These are phyloP conservation scores for Oryza meyeriana DNA, from an alignment of 176 grass and related monocot species.

Conservation along the genomic window DNA sequence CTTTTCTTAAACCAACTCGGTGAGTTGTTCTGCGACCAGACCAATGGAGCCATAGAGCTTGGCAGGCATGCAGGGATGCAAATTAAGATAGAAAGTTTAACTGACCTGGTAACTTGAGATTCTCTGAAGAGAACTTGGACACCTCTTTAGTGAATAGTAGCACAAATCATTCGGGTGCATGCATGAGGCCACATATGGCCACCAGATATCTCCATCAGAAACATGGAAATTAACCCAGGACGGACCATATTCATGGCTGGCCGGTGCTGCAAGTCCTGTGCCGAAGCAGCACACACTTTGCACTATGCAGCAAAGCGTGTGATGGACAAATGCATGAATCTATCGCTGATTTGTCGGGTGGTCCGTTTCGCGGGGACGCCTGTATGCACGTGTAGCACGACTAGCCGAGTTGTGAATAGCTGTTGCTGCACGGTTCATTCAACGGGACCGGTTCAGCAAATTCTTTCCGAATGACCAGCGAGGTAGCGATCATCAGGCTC, in stretches of 20 bases:
- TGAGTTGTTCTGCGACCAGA: background rate
- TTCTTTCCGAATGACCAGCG: background rate
- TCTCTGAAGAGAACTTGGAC: background rate
- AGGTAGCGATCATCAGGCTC: background rate
- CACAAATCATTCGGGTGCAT: background rate
- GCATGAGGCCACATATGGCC: background rate
- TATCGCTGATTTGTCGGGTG: background rate
- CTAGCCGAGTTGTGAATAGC: background rate
- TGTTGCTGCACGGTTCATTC: background rate
- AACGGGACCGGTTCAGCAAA: background rate
- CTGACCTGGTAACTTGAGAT: background rate
- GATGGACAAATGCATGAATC: background rate
- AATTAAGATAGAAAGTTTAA: background rate
- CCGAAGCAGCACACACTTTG: background rate
- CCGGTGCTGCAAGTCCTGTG: background rate
- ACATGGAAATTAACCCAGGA: background rate
- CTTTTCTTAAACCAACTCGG: background rate
- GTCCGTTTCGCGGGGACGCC: background rate
- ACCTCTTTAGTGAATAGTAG: background rate
- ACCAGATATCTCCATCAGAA: slow-evolving; percentile 27
- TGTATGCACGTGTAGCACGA: slow-evolving; percentile 37
- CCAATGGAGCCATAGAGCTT: background rate
- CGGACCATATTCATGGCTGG: background rate
- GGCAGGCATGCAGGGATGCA: background rate
- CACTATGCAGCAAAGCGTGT: background rate